Evolutionary conservation across 1,284 basidiomycete genomes (phyloP), one percentile per base, ranked within the genome.

Genomic region (Fomitopsis palustris): DNA sequence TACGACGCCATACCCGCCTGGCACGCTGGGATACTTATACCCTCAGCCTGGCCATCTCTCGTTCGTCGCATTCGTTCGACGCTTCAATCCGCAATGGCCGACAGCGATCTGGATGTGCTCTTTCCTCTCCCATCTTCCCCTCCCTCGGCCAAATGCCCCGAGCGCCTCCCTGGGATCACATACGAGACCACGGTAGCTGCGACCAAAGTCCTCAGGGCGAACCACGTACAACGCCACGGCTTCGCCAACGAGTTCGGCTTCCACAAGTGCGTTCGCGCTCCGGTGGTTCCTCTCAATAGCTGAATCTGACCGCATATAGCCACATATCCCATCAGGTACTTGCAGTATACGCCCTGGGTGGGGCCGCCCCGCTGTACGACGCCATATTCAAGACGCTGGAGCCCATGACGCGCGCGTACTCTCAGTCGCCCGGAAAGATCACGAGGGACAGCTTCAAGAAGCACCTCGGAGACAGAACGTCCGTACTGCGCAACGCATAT

Each of bases 311-410:
- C 12, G n/a, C n/a, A n/a, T n/a, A n/a, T 14, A 84, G 82, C 61
- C 82, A 85, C 72, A 71, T 76, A 14, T 68, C 80, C 5, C 83
- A 85, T 61, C 80, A 81, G 53, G 67, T 79, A 4, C 66, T 83
- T 17, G 82, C 82, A 6, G 71, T 80, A 7, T 84, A 81, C 74
- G 72, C 74, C 10, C 67, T 85, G 7, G 83, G 83, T n/a, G 81
- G 77, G 0, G 70, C 74, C 35, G 69, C 69, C 0, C 60, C 72
- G 12, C 71, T 78, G 10, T 72, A 84, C 21, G 65, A 75, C 33
- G 74, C 73, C 12, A 79, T 74, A 3, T 83, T 81, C 66, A 64
- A 76, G 42, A 69, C 66, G 5, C 78, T 83, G 59, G 71, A 69
- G 31, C 60, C 58, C 3, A 77, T 77, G 54, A 77, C 80, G 62